Base-by-base conservation (phyloP, 1,139 yeast genomes). In the Zygoascus sp. region DNA sequence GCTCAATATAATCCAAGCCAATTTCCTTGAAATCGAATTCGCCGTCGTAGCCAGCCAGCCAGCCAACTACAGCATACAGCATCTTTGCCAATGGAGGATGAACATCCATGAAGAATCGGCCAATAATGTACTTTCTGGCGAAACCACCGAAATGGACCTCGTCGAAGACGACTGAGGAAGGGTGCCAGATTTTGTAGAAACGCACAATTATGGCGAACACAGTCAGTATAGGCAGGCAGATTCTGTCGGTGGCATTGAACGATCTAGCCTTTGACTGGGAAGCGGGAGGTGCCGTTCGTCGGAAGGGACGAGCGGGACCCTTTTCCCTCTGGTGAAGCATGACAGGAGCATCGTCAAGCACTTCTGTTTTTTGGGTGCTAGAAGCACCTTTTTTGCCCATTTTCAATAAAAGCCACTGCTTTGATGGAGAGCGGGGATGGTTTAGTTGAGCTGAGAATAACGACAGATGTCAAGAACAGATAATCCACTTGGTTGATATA, bases 71-170 rank as follows among this genome's bases (percentile, higher is more conserved):
- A 0, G 97, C 98, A 68, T 89, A 85, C 57, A 90, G 74, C 66
- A 94, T 73, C 67, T 94, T 94, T 44, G 97, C 98, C 68, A 94
- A 84, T 16, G 98, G 99, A 34, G 99, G 99, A 67, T 94, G 99
- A 50, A 94, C 79, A 67, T 94, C 99, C 64, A 94, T 92, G 66
- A 88, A 94, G 66, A 86, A 82, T 38, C 74, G 71, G n/a, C 88
- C 86, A 36, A 68, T 68, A 52, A 73, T 65, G 67, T 84, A 87
- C 50, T 76, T 73, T 49, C 79, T 74, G 44, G 92, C 81, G 61
- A 79, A 80, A 3, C 81, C 80, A 10, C 90, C 86, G 50, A 80
- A 78, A 60, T 81, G 85, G 20, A 76, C 78, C 35, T 92, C 98
- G 70, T 92, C 98, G 63, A 92, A 92, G 28, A 92, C 97, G 42